Conservation (phyloP, 1,284 basidiomycete genomes). For the Termitomyces sp. region DNA sequence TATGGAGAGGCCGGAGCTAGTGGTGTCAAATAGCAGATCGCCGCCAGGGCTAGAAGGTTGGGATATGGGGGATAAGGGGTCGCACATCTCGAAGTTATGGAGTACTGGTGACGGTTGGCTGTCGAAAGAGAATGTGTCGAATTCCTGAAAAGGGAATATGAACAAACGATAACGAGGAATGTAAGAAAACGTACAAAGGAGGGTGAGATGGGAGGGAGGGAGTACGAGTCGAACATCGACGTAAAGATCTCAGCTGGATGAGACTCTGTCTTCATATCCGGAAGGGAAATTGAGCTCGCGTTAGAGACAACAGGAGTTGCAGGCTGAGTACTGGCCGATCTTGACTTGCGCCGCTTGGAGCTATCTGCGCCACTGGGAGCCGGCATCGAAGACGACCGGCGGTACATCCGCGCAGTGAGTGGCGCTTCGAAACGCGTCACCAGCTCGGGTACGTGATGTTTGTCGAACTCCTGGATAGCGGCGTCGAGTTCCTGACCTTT, state of each 20-base stretch:
- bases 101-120: slow-evolving; percentile 21
- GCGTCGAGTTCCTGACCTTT: slow-evolving; percentile 65
- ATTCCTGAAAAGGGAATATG: slow-evolving; percentile 30
- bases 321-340: slow-evolving; percentile 23
- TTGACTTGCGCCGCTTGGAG: slow-evolving; percentile 17
- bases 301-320: slow-evolving; percentile 10
- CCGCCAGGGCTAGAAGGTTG: slow-evolving; percentile 13
- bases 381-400: slow-evolving; percentile 34
- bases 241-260: slow-evolving; percentile 9
- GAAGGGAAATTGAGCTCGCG: background rate
- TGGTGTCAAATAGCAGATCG: slow-evolving; percentile 14
- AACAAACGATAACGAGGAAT: slow-evolving; percentile 16
- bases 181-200: slow-evolving; percentile 15
- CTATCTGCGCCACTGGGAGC: slow-evolving; percentile 25
- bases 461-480: slow-evolving; percentile 72
- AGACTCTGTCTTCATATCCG: slow-evolving; percentile 9
- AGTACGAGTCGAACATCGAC: slow-evolving; percentile 17
- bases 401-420: slow-evolving; percentile 58
- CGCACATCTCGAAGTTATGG: slow-evolving; percentile 19
- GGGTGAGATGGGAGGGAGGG: slow-evolving; percentile 15
- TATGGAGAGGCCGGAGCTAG: slow-evolving; percentile 23
- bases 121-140: slow-evolving; percentile 48
- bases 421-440: slow-evolving; percentile 69
- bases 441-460: slow-evolving; percentile 56
- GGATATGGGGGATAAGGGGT: slow-evolving; percentile 25